phyloP scores from a whole-genome alignment of 345 rosid species.

The Citrus maxima region DNA sequence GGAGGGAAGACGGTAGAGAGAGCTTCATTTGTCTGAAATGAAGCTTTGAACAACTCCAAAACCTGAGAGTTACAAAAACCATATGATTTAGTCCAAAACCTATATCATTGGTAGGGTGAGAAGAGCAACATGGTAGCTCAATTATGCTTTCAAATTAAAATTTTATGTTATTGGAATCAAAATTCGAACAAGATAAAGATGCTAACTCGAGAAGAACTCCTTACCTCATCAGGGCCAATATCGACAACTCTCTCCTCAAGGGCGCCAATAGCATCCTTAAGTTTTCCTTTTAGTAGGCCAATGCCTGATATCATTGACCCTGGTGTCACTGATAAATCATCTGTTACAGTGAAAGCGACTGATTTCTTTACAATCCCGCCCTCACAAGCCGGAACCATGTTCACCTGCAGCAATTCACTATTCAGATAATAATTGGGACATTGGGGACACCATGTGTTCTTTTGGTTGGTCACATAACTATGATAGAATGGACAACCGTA shows the following conservation, averaged over 20 bases:
- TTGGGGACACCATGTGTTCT: neutral
- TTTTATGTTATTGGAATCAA: neutral
- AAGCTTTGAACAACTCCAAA: slow-evolving; percentile 6
- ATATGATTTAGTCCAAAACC: too few species aligned
- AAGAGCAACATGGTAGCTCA: neutral
- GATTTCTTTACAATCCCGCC: neutral
- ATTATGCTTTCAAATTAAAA: neutral
- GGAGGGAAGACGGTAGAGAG: slow-evolving; percentile 5
- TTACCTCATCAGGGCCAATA: neutral
- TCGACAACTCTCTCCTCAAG: neutral
- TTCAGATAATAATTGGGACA: rapidly evolving
- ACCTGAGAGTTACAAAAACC: neutral
- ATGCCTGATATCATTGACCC: slow-evolving; percentile 16
- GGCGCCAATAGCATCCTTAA: neutral
- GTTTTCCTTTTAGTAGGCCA: neutral
- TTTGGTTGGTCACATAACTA: neutral
- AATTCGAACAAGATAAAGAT: neutral
- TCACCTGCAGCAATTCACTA: neutral
- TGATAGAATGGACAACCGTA: neutral
- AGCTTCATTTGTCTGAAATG: neutral
- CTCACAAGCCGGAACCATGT: neutral
- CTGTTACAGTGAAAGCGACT: slow-evolving; percentile 15
- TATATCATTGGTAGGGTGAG: too few species aligned
- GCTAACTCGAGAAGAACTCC: neutral
- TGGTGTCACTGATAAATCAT: slow-evolving; percentile 14